Evolutionary conservation across 2,329 filamentous ascomycete genomes (phyloP).

Genomic region (Beauveria sp.): DNA sequence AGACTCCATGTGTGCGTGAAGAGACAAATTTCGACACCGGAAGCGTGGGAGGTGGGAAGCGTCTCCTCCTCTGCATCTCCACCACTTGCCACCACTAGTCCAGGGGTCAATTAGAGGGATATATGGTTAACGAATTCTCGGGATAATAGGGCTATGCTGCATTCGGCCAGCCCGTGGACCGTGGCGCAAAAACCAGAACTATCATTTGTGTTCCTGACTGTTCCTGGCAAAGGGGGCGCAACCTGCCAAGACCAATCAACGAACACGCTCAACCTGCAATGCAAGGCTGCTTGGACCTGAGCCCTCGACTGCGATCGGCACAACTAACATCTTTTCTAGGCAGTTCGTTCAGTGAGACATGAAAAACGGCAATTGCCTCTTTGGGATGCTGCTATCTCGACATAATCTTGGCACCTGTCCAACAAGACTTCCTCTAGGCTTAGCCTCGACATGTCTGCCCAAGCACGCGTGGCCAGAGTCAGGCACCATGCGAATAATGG

Average conservation of each 20-base stretch:
- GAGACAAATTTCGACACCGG: neutral
- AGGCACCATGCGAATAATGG: neutral
- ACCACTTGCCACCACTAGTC: neutral
- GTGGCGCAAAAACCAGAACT: neutral
- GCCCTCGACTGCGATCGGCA: neutral
- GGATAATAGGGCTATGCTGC: neutral
- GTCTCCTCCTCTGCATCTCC: neutral
- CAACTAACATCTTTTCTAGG: neutral
- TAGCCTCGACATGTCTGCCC: neutral
- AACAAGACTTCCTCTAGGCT: neutral
- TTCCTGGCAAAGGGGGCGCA: neutral
- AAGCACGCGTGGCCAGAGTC: neutral
- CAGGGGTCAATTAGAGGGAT: neutral
- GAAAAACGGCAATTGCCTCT: constrained; percentile 1
- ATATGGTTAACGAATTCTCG: too few species aligned
- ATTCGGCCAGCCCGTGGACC: neutral
- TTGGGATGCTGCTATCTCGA: neutral
- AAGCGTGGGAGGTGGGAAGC: neutral
- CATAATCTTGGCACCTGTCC: neutral
- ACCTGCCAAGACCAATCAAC: neutral
- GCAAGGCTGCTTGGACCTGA: neutral
- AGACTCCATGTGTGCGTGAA: constrained; percentile 1
- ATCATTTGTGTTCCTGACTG: neutral
- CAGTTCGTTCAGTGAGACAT: neutral
- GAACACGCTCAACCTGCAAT: neutral